Base-by-base conservation (phyloP, 2,329 filamentous ascomycete genomes). In the Arthrobotrys conoides region DNA sequence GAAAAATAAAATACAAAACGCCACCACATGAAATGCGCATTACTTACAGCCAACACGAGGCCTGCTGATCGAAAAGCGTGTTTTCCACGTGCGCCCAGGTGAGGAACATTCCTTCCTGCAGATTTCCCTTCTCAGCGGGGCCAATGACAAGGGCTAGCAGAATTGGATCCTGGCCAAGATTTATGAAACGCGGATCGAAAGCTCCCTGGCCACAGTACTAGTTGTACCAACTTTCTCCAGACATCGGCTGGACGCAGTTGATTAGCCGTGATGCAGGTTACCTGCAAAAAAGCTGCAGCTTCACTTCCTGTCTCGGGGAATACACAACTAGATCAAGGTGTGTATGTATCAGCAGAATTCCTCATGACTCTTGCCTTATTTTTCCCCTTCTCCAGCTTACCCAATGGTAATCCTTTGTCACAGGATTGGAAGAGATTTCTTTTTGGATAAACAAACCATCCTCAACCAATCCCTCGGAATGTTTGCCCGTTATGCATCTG, bases 11-110 rank as follows among this genome's bases (percentile, higher is more conserved):
- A 2, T 6, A 61, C 44, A 27, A 46, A 44, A 73, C 70, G 61
- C 70, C 61, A 73, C 70, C 38, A 33, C 30, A 49, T 48, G 46
- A 44, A 48, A 61, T 48, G 9, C 33, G n/a, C 53, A 44, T 44
- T 76, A 66, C 72, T 8, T 38, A 77, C n/a, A 30, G 14, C 30
- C 38, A 63, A 70, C 72, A 76, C 65, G 49, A 59, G 65, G 67
- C 44, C 65, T 64, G 72, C 68, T 77, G 73, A 77, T 71, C 67
- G 67, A 77, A 71, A 77, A 77, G 73, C 73, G 61, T 77, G 73
- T 71, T 71, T 77, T 49, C 73, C 73, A 77, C 73, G 73, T 77
- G 73, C 73, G 73, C 67, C 73, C 61, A 71, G 64, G 64, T 68
- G 64, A 75, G 71, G 63, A 75, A 63, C 70, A 51, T 76, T 71